Base-by-base conservation (phyloP, 1,284 basidiomycete species). In the Leccinum fallax region DNA sequence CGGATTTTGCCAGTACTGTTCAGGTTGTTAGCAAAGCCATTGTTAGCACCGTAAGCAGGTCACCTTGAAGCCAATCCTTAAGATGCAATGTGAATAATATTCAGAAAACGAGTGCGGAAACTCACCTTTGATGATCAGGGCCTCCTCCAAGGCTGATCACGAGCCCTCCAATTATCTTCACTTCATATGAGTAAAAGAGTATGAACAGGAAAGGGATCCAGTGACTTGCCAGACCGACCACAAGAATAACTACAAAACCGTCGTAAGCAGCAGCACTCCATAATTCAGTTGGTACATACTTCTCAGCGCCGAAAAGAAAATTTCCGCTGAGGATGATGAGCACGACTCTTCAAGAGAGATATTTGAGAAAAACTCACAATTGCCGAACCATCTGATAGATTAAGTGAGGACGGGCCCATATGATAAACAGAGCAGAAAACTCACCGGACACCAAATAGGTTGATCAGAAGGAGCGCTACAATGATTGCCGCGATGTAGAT, bases 391-490 rank as follows among this genome's bases (percentile, higher is more conserved):
- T 70, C 79, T 81, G 48, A 61, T 13, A 11, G 51, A 60, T 52
- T 49, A 6, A 38, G 43, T 62, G 10, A 59, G 54, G 15, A 43
- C 15, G 40, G 9, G 6, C 10, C n/a, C 26, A 52, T 11, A 34
- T 15, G 3, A 8, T 2, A 13, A 46, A 46, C 8, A 16, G 15
- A 9, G 51, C 11, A 13, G 1, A 11, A 52, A 21, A 63, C 70
- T 61, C 56, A 85, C 77, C 81, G 79, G 16, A 92, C 89, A 63
- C 90, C 90, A 65, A 93, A 87, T 53, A 94, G 83, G 73, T 95
- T 95, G 79, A 92, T 85, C 9, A 81, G 67, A 66, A 85, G 83
- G 30, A 90, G 84, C 5, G 84, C 69, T 16, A 90, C 76, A 52
- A 86, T 81, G 53, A 88, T 78, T 61, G 86, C 79, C 3, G 84